Conservation (phyloP, 495 filamentous ascomycete species). For the Chaetomium tenue region DNA sequence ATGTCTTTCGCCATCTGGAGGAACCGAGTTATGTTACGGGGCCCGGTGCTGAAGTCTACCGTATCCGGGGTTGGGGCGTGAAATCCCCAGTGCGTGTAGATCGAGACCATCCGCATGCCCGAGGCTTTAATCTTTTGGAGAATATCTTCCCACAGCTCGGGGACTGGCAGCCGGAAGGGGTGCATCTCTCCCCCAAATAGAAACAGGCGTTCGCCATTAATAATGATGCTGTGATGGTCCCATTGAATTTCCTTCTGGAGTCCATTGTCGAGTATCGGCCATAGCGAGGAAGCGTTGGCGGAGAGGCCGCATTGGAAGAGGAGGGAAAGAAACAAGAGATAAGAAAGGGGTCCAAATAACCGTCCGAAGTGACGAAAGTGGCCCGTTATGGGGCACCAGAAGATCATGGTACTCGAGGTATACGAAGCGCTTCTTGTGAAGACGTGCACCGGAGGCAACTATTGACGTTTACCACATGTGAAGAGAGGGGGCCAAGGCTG, state of each 20-base stretch:
- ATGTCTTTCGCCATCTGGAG: background rate
- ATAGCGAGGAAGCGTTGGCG: slow-evolving; percentile 19
- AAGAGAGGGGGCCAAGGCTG: no score
- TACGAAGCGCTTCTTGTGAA: background rate
- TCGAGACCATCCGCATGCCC: slow-evolving; percentile 71
- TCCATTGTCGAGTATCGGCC: slow-evolving; percentile 53
- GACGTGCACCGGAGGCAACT: no score
- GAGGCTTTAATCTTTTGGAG: slow-evolving; percentile 78
- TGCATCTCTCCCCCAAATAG: slow-evolving; percentile 74
- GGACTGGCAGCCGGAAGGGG: slow-evolving; percentile 71
- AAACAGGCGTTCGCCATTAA: slow-evolving; percentile 68
- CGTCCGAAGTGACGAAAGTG: background rate
- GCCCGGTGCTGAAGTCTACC: slow-evolving; percentile 57
- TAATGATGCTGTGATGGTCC: slow-evolving; percentile 71
- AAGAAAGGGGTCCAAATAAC: background rate
- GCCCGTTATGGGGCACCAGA: background rate
- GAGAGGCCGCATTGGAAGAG: background rate
- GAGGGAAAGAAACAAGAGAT: background rate
- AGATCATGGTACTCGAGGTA: background rate
- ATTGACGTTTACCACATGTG: no score
- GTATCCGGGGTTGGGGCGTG: slow-evolving; percentile 44
- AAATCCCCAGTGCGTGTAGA: slow-evolving; percentile 75
- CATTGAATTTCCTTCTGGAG: slow-evolving; percentile 50
- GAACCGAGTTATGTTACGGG: slow-evolving; percentile 51
- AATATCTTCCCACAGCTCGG: slow-evolving; percentile 68